phyloP scores from a whole-genome alignment of 306 rosid species.

The Acacia acuminata region DNA sequence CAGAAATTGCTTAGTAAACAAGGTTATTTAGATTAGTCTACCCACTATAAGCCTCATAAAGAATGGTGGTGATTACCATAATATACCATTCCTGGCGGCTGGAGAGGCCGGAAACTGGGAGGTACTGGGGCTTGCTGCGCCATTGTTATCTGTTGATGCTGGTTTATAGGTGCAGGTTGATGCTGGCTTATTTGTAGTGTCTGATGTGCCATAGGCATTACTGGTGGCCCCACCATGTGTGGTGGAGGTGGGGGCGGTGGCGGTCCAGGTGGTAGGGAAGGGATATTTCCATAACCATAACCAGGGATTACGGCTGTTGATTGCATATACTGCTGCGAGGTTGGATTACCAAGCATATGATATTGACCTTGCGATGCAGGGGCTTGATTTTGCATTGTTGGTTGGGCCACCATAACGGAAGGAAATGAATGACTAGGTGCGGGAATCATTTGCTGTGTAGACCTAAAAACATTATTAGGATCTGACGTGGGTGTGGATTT shows the following conservation, averaged over 20 bases:
- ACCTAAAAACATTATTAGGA: constrained; percentile 52
- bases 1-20: constrained; percentile 21
- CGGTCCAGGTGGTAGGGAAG: constrained; percentile 53
- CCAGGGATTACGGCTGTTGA: constrained; percentile 54
- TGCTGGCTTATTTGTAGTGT: constrained; percentile 47
- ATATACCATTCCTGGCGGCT: constrained; percentile 79
- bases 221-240: constrained; percentile 54
- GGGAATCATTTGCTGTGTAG: constrained; percentile 56
- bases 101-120: constrained; percentile 82
- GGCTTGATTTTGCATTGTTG: constrained; percentile 49
- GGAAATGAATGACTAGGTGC: constrained; percentile 66
- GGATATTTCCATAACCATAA: constrained; percentile 67
- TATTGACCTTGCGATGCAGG: constrained; percentile 70
- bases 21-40: constrained; percentile 23
- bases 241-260: constrained; percentile 45
- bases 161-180: constrained; percentile 30
- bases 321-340: constrained; percentile 71
- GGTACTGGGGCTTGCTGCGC: constrained; percentile 58
- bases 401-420: constrained; percentile 62
- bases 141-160: constrained; percentile 51
- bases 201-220: constrained; percentile 59
- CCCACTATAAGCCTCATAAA: constrained; percentile 41
- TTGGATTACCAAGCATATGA: constrained; percentile 58
- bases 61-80: constrained; percentile 64
- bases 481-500: constrained; percentile 51